A percentile compares a stretch with the other conserved stretches of the same genome.
Conservation (phyloP, 2,329 filamentous ascomycete species). For the Fusarium lyarnte region DNA sequence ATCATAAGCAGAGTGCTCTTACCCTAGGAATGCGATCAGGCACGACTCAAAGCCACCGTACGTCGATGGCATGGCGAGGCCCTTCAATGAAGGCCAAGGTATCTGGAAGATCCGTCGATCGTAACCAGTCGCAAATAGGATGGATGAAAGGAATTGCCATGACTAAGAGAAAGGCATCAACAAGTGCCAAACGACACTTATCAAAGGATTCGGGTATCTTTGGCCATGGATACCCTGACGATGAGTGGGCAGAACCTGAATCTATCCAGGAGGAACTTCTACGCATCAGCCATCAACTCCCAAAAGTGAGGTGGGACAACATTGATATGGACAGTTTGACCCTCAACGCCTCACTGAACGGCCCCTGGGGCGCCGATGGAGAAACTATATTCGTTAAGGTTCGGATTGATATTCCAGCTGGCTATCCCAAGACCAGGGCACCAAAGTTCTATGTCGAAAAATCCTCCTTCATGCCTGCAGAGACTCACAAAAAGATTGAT, state of each 20-base stretch:
- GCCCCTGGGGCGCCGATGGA: slow-evolving; percentile 68
- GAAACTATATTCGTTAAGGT: slow-evolving; percentile 70
- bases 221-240: slow-evolving; percentile 61
- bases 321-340: slow-evolving; percentile 70
- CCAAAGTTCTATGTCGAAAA: slow-evolving; percentile 70
- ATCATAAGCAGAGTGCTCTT: slow-evolving; percentile 55
- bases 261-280: slow-evolving; percentile 72
- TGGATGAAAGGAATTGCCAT: slow-evolving; percentile 77
- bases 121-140: slow-evolving; percentile 67
- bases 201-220: slow-evolving; percentile 64
- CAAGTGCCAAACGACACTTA: slow-evolving; percentile 56
- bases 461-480: slow-evolving; percentile 68
- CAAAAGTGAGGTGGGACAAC: slow-evolving; percentile 71
- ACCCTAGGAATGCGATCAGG: slow-evolving; percentile 56
- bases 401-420: slow-evolving; percentile 66
- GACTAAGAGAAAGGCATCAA: slow-evolving; percentile 62
- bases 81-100: slow-evolving; percentile 68
- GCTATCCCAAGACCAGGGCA: slow-evolving; percentile 66
- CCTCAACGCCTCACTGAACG: slow-evolving; percentile 69
- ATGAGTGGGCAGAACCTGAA: slow-evolving; percentile 70
- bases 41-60: slow-evolving; percentile 42
- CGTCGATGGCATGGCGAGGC: slow-evolving; percentile 59
- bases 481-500: slow-evolving; percentile 61
- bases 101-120: slow-evolving; percentile 54
- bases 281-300: slow-evolving; percentile 68